phyloP scores from a whole-genome alignment of 495 filamentous ascomycete species.

The Tuber indicum region DNA sequence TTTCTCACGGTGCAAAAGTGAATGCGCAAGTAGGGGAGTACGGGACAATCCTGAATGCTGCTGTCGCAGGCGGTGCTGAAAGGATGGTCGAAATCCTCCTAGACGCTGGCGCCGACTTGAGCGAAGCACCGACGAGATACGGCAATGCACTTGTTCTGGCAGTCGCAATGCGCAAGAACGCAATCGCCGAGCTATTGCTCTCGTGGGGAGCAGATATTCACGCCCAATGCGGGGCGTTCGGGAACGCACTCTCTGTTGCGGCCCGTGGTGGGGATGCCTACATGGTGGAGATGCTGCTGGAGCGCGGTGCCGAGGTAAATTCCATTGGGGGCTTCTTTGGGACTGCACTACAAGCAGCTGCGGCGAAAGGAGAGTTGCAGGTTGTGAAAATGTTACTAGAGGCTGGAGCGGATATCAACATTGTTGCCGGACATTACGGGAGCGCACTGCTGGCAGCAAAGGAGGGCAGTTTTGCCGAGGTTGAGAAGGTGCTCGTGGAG shows the following conservation, averaged over 20 bases:
- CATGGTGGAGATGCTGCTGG: slow-evolving; percentile 14
- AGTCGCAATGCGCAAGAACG: slow-evolving; percentile 44
- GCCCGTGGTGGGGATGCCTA: neutral
- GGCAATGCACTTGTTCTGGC: slow-evolving; percentile 5
- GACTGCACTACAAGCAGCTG: slow-evolving; percentile 7
- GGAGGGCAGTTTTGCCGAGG: neutral
- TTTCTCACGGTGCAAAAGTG: slow-evolving; percentile 5
- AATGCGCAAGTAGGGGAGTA: neutral
- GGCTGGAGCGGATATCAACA: slow-evolving; percentile 24
- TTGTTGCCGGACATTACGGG: slow-evolving; percentile 2
- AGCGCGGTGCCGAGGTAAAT: slow-evolving; percentile 26
- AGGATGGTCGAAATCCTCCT: slow-evolving; percentile 5
- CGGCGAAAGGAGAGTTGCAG: neutral
- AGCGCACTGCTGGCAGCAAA: slow-evolving; percentile 3
- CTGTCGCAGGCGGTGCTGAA: neutral
- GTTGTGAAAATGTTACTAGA: slow-evolving; percentile 15
- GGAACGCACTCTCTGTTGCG: slow-evolving; percentile 19
- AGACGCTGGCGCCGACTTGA: slow-evolving; percentile 6
- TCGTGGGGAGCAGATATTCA: slow-evolving; percentile 72
- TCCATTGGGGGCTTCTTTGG: slow-evolving; percentile 1
- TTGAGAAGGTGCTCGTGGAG: neutral
- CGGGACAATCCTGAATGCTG: neutral
- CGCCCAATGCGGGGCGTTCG: slow-evolving; percentile 53
- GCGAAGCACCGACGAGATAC: neutral
- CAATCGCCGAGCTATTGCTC: slow-evolving; percentile 64